Evolutionary conservation across 2,329 filamentous ascomycete species (phyloP), one percentile per base, ranked within the genome.

Genomic region (Fusarium piperis): DNA sequence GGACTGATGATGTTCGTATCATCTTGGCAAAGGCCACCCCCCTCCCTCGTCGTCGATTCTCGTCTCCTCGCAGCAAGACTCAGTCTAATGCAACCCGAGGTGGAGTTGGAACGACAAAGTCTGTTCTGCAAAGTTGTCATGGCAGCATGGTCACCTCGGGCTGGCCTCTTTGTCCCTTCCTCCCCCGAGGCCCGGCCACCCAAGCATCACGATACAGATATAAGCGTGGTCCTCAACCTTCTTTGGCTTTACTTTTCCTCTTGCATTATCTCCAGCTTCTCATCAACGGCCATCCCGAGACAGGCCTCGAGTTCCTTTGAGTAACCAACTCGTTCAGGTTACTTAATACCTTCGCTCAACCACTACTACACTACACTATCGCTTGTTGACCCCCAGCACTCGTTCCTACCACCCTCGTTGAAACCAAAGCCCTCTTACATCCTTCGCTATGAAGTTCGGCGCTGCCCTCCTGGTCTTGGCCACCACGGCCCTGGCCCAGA

Each of bases 241-340:
- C 62, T 65, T 59, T 62, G 18, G 33, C 65, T 55, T 62, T 39
- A 41, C 38, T 62, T 64, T 57, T 68, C 38, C 62, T 72, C 65
- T 61, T 71, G 59, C 65, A 69, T 59, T 48, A 51, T 55, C 59
- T 33, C 52, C 64, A 73, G 32, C 71, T 58, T 73, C 61, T 69
- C 62, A 60, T 59, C 48, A 58, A 38, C 48, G 48, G 61, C 56
- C 67, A 69, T 36, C 32, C 61, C 46, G 41, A 64, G 11, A 66
- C 52, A 59, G 62, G 62, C 62, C 57, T 57, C 53, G 62, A 67
- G 53, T 64, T 36, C 56, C 57, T 56, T 64, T 53, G 65, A 77
- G 76, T 78, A 71, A 70, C 76, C 73, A 70, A 71, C 65, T 78
- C 76, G 76, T 78, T 78, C 74, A 77, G 74, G 76, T 77, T 78